Evolutionary conservation across 148 eudicot species (phyloP).

Genomic region (Fagopyrum homotropicum): DNA sequence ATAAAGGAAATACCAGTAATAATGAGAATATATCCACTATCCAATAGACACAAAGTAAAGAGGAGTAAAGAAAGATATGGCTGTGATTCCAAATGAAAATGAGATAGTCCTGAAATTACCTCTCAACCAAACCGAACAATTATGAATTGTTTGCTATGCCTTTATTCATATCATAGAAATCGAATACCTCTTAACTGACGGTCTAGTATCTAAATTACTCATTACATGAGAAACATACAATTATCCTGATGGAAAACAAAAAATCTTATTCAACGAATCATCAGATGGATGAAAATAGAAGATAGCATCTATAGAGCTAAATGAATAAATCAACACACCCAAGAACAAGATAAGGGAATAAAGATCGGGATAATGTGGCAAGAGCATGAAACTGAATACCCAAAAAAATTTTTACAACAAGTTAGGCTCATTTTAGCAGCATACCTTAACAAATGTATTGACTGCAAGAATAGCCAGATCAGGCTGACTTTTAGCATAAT

Average conservation of each 20-base stretch:
- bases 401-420: background rate
- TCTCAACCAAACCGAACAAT: background rate
- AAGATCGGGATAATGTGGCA: background rate
- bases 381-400: background rate
- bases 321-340: background rate
- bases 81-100: background rate
- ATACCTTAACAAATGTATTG: conserved; percentile 95
- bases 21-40: background rate
- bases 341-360: background rate
- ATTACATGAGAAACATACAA: background rate
- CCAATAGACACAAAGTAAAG: background rate
- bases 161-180: background rate
- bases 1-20: background rate
- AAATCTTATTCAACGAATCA: background rate
- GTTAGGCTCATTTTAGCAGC: background rate
- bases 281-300: background rate
- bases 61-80: background rate
- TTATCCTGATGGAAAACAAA: background rate
- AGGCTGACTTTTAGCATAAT: conserved; percentile 97
- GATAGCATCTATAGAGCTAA: background rate
- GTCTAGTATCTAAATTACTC: background rate
- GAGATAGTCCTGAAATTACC: background rate
- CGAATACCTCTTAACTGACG: background rate
- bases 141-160: background rate
- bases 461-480: conserved; percentile 97